These are phyloP conservation scores for Penicillium italicum DNA, from an alignment of 2,329 filamentous ascomycete species.

Conservation along the genomic window DNA sequence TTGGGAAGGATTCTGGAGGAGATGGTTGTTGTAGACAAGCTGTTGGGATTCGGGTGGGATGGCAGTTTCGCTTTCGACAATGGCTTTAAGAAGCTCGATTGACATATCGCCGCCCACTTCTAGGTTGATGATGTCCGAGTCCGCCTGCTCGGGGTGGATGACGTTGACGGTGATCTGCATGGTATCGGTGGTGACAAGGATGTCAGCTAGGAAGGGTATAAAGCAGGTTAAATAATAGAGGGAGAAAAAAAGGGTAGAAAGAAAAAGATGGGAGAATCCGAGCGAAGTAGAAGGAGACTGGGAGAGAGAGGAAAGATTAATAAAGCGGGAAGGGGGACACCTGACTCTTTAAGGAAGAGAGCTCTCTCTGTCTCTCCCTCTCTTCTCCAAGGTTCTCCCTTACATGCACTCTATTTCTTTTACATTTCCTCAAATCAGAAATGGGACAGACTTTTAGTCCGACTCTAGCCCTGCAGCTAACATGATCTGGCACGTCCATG, in stretches of 20 bases:
- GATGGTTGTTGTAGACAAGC: conserved; percentile 84
- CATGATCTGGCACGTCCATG: background rate
- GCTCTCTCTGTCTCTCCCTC: background rate
- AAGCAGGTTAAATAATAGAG: background rate
- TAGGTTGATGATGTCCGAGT: conserved; percentile 73
- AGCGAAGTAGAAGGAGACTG: background rate
- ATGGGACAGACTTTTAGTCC: background rate
- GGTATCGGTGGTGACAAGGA: background rate
- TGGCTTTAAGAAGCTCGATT: conserved; percentile 78
- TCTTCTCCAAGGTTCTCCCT: conserved; percentile 2
- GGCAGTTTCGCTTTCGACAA: conserved; percentile 77
- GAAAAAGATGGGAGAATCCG: background rate
- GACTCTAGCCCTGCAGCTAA: conserved; percentile 1
- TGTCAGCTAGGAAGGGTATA: background rate
- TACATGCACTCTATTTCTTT: conserved; percentile 5
- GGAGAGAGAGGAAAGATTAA: background rate
- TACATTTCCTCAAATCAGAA: background rate
- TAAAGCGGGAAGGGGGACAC: conserved; percentile 9
- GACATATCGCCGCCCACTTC: conserved; percentile 81
- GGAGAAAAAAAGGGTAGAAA: background rate
- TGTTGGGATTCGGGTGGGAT: conserved; percentile 71
- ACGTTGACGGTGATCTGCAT: conserved; percentile 89
- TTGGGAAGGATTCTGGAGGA: conserved; percentile 71
- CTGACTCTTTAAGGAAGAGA: background rate
- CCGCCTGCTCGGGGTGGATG: conserved; percentile 63